Conservation (phyloP, 257 asterid genomes). For the Salvia hispanica region DNA sequence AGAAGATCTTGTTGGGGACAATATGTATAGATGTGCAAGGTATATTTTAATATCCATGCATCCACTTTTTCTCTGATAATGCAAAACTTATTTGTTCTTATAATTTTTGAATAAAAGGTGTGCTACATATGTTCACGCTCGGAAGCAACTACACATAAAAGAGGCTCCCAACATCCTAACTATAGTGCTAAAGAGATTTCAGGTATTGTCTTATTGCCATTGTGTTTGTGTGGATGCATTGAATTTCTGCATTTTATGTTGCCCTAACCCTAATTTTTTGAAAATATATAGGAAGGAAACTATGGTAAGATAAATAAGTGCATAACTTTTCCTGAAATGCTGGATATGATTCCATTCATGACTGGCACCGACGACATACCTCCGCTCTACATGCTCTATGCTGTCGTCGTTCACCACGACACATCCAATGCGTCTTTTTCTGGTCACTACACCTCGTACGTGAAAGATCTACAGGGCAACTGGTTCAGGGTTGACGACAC, state of each 20-base stretch:
- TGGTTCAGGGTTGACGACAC: conserved; percentile 86
- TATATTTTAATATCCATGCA: conserved; percentile 23
- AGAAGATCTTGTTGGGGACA: conserved; percentile 90
- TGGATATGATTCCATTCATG: conserved; percentile 83
- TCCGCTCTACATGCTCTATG: conserved; percentile 81
- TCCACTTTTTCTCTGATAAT: background rate
- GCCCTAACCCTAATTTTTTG: conserved; percentile 15
- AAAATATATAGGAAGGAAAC: conserved; percentile 65
- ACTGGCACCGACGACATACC: conserved; percentile 76
- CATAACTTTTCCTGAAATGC: conserved; percentile 76
- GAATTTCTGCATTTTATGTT: conserved; percentile 9
- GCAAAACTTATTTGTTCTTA: conserved; percentile 23
- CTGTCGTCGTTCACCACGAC: conserved; percentile 81
- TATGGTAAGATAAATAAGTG: conserved; percentile 85
- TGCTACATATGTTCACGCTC: conserved; percentile 67
- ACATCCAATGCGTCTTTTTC: conserved; percentile 71
- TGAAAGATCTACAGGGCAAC: conserved; percentile 71
- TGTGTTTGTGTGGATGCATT: background rate
- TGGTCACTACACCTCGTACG: conserved; percentile 78
- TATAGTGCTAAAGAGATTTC: conserved; percentile 87
- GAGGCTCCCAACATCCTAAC: conserved; percentile 90
- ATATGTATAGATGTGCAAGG: conserved; percentile 88
- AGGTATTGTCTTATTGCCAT: conserved; percentile 42
- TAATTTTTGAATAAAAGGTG: conserved; percentile 52
- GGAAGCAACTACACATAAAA: conserved; percentile 71